These are phyloP conservation scores for Spizellomyces sp. DNA, from an alignment of 192 early-diverging fungal species.

Conservation along the genomic window DNA sequence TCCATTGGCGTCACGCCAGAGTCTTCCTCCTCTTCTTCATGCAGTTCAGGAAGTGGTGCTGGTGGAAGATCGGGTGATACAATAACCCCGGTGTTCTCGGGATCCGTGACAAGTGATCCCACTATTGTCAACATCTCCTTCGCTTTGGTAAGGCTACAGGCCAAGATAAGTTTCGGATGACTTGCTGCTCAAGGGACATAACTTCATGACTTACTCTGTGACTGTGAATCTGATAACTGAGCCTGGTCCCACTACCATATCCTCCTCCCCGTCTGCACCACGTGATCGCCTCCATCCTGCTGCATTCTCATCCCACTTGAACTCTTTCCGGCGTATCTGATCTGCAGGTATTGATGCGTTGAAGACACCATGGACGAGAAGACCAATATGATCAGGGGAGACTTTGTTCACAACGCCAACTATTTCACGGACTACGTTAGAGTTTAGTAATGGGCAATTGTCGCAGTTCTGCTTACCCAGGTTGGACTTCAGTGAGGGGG, in stretches of 20 bases:
- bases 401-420: slow-evolving; percentile 88
- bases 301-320: slow-evolving; percentile 61
- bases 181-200: neutral
- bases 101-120: slow-evolving; percentile 63
- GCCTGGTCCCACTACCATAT: slow-evolving; percentile 46
- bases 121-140: slow-evolving; percentile 83
- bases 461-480: slow-evolving; percentile 49
- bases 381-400: slow-evolving; percentile 91
- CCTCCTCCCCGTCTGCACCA: slow-evolving; percentile 28
- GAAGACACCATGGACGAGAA: slow-evolving; percentile 91
- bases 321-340: slow-evolving; percentile 74
- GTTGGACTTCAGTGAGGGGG: slow-evolving; percentile 66
- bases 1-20: slow-evolving; percentile 1
- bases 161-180: neutral
- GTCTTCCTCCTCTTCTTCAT: slow-evolving; percentile 6
- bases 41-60: slow-evolving; percentile 15
- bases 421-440: slow-evolving; percentile 24
- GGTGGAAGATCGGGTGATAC: slow-evolving; percentile 22
- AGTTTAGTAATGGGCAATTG: neutral
- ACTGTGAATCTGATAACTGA: slow-evolving; percentile 23
- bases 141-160: slow-evolving; percentile 69
- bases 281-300: slow-evolving; percentile 30
- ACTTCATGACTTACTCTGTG: slow-evolving; percentile 13
- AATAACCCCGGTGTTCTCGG: slow-evolving; percentile 38
- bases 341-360: slow-evolving; percentile 92